A percentile compares a stretch with the other conserved stretches of the same genome.
These are phyloP conservation scores for Macrocybe sp. DNA, from an alignment of 1,284 basidiomycete genomes.

Conservation along the genomic window DNA sequence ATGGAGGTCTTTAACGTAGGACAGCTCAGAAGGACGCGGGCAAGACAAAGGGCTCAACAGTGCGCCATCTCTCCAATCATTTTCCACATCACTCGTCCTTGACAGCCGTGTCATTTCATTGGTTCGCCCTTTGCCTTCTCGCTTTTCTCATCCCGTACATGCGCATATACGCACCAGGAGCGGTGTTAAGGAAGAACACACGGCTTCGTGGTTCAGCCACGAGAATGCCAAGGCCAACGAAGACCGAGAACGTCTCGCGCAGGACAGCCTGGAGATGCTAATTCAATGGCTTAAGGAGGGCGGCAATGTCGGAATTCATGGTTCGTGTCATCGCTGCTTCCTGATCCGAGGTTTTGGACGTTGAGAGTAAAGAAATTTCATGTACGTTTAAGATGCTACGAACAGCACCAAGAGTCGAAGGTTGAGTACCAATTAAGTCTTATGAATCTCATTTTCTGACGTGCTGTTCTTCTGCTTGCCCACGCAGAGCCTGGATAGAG, in stretches of 20 bases:
- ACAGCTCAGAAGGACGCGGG: conserved; percentile 87
- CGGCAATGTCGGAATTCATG: conserved; percentile 98
- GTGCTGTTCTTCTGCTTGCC: conserved; percentile 4
- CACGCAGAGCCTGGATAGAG: conserved; percentile 70
- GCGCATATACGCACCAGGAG: conserved; percentile 36
- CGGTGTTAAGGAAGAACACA: conserved; percentile 87
- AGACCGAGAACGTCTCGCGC: conserved; percentile 80
- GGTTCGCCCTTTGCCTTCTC: conserved; percentile 17
- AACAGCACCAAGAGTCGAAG: conserved; percentile 83
- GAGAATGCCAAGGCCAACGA: conserved; percentile 77
- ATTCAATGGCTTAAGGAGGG: conserved; percentile 94
- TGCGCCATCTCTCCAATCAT: conserved; percentile 20
- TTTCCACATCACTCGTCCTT: too few relatives aligned
- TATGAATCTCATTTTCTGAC: not conserved
- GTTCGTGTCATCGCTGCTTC: conserved; percentile 36
- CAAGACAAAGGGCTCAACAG: conserved; percentile 73
- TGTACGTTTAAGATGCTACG: conserved; percentile 69
- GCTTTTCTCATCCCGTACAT: conserved; percentile 1
- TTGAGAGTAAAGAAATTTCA: not conserved
- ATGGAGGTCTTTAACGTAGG: conserved; percentile 96
- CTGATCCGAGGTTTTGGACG: not conserved
- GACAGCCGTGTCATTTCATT: too few relatives aligned
- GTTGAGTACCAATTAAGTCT: conserved; percentile 26
- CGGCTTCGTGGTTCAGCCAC: conserved; percentile 89
- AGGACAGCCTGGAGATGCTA: conserved; percentile 91